Evolutionary conservation across 805 yeast species (phyloP).

Genomic region (Kuraishia molischiana): DNA sequence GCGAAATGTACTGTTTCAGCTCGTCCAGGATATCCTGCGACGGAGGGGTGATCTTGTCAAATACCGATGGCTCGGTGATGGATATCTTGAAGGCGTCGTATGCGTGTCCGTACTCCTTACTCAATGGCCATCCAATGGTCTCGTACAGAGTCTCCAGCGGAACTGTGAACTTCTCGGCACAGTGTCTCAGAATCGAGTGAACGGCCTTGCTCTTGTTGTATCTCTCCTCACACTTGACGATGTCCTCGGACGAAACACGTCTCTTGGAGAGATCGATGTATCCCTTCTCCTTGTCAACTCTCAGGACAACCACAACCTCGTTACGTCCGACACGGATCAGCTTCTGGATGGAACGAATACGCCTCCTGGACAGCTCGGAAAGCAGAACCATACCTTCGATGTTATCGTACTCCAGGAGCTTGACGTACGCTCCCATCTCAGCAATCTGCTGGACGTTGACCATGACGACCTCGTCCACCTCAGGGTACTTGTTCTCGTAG

Average conservation of each 20-base stretch:
- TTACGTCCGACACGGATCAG: constrained; percentile 96
- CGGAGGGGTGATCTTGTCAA: constrained; percentile 71
- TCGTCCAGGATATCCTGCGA: constrained; percentile 71
- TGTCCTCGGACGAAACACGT: constrained; percentile 96
- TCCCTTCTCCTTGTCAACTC: constrained; percentile 98
- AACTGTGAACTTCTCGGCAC: constrained; percentile 92
- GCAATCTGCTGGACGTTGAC: constrained; percentile 98
- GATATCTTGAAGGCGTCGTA: constrained; percentile 96
- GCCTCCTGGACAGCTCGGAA: constrained; percentile 95
- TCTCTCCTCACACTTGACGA: constrained; percentile 93
- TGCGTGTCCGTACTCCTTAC: constrained; percentile 92
- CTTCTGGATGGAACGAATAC: constrained; percentile 96
- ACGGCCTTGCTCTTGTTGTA: constrained; percentile 95
- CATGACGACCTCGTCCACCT: constrained; percentile 98
- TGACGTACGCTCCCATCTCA: constrained; percentile 99
- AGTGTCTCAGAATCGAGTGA: constrained; percentile 95
- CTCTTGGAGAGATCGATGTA: constrained; percentile 96
- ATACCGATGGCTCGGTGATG: constrained; percentile 82
- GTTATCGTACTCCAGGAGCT: constrained; percentile 91
- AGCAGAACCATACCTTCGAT: constrained; percentile 98
- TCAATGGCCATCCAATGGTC: constrained; percentile 94
- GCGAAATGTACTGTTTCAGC: constrained; percentile 75
- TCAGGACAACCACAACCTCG: constrained; percentile 94
- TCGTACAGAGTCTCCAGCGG: constrained; percentile 81
- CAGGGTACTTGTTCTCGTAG: constrained; percentile 97